A percentile compares a stretch with the other conserved stretches of the same genome.
Conservation (phyloP, 2,329 filamentous ascomycete genomes). For the Phyllosticta citriasiana region DNA sequence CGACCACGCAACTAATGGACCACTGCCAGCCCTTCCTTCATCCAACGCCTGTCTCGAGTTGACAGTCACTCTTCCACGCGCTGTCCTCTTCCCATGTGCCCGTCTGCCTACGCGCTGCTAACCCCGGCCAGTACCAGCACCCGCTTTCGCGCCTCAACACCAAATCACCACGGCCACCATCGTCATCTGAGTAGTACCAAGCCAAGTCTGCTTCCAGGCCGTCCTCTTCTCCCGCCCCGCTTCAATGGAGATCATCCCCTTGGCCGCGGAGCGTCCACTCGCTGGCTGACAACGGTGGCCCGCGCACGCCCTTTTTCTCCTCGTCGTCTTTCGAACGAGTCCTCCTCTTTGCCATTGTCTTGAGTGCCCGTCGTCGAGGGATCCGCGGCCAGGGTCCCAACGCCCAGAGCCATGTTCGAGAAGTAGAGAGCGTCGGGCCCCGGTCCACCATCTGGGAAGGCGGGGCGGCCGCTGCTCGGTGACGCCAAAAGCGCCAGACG, state of each 20-base stretch:
- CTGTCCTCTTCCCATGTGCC: background rate
- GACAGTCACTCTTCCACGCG: background rate
- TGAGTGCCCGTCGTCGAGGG: background rate
- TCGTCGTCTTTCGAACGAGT: background rate
- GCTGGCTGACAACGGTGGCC: background rate
- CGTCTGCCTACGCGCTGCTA: background rate
- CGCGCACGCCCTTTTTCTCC: background rate
- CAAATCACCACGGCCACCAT: background rate
- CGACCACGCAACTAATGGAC: background rate
- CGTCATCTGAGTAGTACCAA: background rate
- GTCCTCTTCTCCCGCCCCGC: background rate
- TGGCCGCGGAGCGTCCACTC: background rate
- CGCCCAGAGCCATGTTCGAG: conserved; percentile 1
- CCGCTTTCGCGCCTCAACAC: background rate
- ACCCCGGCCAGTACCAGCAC: background rate
- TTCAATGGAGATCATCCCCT: background rate
- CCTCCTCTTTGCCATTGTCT: background rate
- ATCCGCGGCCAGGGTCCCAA: conserved; percentile 7
- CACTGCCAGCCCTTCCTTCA: conserved; percentile 1
- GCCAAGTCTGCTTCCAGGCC: background rate
- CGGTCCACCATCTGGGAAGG: conserved; percentile 2
- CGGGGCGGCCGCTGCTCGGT: conserved; percentile 10
- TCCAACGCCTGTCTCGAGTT: conserved; percentile 6
- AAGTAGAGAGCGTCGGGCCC: background rate
- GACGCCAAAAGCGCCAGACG: conserved; percentile 4